Percentiles rank a stretch among this genome's conserved stretches.
Conservation (phyloP, 208 protist species). For the Trypanosoma rangeli region DNA sequence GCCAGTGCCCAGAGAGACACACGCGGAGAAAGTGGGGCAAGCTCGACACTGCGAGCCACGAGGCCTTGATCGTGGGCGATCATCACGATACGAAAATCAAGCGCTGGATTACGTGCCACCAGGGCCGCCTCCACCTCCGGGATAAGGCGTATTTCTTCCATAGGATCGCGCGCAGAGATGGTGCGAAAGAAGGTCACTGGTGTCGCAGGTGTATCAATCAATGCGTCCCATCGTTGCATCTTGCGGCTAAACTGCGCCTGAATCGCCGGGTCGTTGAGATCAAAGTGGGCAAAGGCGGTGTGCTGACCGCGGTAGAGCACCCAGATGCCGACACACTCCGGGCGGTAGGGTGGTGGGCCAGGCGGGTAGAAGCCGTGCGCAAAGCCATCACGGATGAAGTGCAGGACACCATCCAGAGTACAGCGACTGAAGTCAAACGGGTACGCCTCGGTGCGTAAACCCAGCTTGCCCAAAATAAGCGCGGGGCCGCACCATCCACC, state of each 20-base stretch:
- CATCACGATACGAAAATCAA: slow-evolving; percentile 62
- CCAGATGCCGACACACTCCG: slow-evolving; percentile 80
- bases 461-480: slow-evolving; percentile 69
- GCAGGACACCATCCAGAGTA: slow-evolving; percentile 66
- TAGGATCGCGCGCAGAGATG: slow-evolving; percentile 57
- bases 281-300: slow-evolving; percentile 82
- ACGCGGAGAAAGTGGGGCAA: slow-evolving; percentile 47
- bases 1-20: slow-evolving; percentile 52
- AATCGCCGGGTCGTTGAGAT: slow-evolving; percentile 62
- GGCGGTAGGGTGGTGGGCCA: slow-evolving; percentile 52
- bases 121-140: slow-evolving; percentile 35
- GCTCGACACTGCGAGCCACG: slow-evolving; percentile 36
- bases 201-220: slow-evolving; percentile 37
- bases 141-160: slow-evolving; percentile 54
- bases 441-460: slow-evolving; percentile 69
- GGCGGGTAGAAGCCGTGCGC: slow-evolving; percentile 66
- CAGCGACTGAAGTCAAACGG: slow-evolving; percentile 77
- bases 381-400: slow-evolving; percentile 68
- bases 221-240: slow-evolving; percentile 41
- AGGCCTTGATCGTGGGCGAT: slow-evolving; percentile 73
- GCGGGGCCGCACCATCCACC: slow-evolving; percentile 79
- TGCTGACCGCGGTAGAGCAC: slow-evolving; percentile 76
- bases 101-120: slow-evolving; percentile 38
- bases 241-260: slow-evolving; percentile 54
- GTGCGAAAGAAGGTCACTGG: slow-evolving; percentile 74